Evolutionary conservation across 2,329 filamentous ascomycete species (phyloP).

Genomic region (Xylariaceae sp.): DNA sequence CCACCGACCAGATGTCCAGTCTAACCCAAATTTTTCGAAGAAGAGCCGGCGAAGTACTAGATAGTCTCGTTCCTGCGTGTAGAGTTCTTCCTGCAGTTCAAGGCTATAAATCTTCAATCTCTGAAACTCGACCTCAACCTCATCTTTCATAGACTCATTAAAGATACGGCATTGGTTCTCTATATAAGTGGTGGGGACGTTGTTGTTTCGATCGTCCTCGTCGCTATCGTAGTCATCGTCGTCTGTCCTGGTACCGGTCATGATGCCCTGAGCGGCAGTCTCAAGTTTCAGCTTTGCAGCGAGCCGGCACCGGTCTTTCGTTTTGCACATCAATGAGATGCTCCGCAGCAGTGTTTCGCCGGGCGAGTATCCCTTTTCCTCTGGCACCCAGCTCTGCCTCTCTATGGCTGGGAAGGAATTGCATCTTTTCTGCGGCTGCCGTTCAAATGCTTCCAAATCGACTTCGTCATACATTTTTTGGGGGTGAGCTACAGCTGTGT

Average conservation of each 20-base stretch:
- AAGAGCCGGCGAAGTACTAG: neutral
- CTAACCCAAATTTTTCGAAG: neutral
- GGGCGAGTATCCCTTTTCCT: neutral
- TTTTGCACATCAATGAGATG: slow-evolving; percentile 1
- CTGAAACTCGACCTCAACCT: slow-evolving; percentile 3
- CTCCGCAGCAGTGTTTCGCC: slow-evolving; percentile 3
- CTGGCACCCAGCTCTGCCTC: neutral
- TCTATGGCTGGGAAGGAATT: neutral
- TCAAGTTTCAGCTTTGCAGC: neutral
- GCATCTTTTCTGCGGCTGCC: neutral
- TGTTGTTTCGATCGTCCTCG: slow-evolving; percentile 14
- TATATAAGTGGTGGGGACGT: neutral
- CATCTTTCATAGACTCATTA: neutral
- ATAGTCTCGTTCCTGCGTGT: neutral
- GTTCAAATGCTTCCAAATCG: neutral
- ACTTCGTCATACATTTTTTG: neutral
- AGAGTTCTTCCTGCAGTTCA: neutral
- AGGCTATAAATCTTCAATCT: neutral
- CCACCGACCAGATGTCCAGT: slow-evolving; percentile 4
- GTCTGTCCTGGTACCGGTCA: neutral
- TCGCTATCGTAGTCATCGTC: slow-evolving; percentile 5
- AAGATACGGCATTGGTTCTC: neutral
- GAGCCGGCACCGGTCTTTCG: neutral
- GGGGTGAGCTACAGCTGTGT: neutral
- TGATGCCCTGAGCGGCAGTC: neutral